Evolutionary conservation across 2,329 filamentous ascomycete species (phyloP).

Genomic region (Colletotrichum lini): DNA sequence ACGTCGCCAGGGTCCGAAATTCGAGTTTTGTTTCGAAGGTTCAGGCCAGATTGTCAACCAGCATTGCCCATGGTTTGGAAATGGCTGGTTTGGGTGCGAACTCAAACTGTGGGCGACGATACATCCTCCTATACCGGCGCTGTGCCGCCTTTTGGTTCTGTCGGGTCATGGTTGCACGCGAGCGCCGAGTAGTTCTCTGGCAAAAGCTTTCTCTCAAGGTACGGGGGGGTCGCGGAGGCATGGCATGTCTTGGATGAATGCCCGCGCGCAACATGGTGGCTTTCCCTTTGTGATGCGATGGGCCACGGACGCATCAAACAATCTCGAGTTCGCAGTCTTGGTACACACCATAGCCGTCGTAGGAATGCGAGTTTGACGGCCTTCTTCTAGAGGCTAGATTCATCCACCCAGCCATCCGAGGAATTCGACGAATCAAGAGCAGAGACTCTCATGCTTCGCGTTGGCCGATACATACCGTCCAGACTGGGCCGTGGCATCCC

Average conservation of each 20-base stretch:
- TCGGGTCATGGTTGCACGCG: conserved; percentile 1
- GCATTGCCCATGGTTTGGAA: conserved; percentile 6
- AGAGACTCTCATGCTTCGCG: conserved; percentile 3
- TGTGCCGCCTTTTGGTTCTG: conserved; percentile 29
- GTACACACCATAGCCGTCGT: background rate
- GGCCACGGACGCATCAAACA: background rate
- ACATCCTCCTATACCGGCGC: conserved; percentile 1
- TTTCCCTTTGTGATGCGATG: conserved; percentile 13
- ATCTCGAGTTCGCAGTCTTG: background rate
- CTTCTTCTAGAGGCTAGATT: background rate
- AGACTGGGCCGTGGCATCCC: background rate
- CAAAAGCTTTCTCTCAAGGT: background rate
- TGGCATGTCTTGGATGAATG: background rate
- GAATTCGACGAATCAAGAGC: conserved; percentile 11
- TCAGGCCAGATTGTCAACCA: conserved; percentile 8
- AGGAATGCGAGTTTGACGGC: background rate
- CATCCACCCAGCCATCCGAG: background rate
- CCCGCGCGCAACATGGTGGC: conserved; percentile 24
- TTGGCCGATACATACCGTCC: conserved; percentile 19
- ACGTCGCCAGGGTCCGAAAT: background rate
- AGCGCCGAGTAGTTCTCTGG: background rate
- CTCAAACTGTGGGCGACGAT: background rate
- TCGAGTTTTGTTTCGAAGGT: conserved; percentile 12
- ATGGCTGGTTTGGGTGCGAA: background rate
- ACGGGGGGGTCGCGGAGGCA: background rate